Conservation (phyloP, 2,329 filamentous ascomycete species). For the Aspergillus persii region DNA sequence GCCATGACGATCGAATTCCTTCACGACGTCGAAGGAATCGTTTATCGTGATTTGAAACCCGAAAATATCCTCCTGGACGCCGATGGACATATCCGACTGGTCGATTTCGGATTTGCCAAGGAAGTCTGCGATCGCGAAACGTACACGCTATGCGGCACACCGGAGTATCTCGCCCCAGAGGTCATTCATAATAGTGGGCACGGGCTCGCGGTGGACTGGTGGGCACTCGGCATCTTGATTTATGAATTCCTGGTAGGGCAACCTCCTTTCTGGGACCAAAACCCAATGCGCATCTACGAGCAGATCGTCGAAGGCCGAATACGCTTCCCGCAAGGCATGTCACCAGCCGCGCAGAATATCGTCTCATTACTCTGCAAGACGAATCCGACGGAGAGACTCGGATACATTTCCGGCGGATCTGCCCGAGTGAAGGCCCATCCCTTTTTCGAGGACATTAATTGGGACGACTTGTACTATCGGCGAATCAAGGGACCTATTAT, state of each 20-base stretch:
- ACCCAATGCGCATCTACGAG: constrained; percentile 68
- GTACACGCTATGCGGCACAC: constrained; percentile 66
- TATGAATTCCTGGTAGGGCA: constrained; percentile 68
- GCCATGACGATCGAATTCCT: constrained; percentile 64
- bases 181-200: constrained; percentile 66
- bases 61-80: constrained; percentile 67
- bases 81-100: constrained; percentile 64
- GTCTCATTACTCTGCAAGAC: constrained; percentile 63
- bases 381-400: constrained; percentile 61
- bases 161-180: constrained; percentile 66
- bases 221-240: constrained; percentile 65
- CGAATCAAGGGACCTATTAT: constrained; percentile 62
- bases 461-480: constrained; percentile 62
- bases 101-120: constrained; percentile 68
- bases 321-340: constrained; percentile 60
- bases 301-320: constrained; percentile 64
- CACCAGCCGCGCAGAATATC: constrained; percentile 58
- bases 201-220: constrained; percentile 66
- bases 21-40: constrained; percentile 63
- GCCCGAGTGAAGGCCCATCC: constrained; percentile 59
- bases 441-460: constrained; percentile 62
- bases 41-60: constrained; percentile 65
- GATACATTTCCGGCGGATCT: constrained; percentile 61
- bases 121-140: constrained; percentile 58
- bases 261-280: constrained; percentile 67